Evolutionary conservation across 2,329 filamentous ascomycete genomes (phyloP).

Genomic region (Verticillium nonalfalfae): DNA sequence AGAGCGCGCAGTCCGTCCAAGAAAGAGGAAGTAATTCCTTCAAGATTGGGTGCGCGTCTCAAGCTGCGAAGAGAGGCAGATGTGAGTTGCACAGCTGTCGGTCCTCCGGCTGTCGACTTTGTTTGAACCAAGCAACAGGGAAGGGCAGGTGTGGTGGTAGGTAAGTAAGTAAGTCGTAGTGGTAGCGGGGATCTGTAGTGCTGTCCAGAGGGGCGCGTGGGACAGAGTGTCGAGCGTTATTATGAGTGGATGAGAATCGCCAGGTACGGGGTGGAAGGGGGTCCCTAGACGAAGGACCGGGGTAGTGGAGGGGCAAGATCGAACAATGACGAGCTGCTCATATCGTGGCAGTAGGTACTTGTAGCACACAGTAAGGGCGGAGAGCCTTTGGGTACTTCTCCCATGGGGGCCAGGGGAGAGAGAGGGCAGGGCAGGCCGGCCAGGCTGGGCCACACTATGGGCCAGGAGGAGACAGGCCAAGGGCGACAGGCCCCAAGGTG

Average conservation of each 20-base stretch:
- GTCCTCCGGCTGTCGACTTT: neutral
- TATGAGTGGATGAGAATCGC: neutral
- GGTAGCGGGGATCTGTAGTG: neutral
- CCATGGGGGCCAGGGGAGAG: neutral
- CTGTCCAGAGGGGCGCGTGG: neutral
- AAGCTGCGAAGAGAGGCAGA: neutral
- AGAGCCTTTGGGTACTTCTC: neutral
- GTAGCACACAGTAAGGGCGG: neutral
- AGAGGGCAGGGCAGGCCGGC: neutral
- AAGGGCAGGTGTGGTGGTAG: neutral
- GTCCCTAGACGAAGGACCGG: neutral
- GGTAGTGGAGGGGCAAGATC: conserved; percentile 1
- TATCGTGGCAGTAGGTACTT: neutral
- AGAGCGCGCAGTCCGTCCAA: too few species aligned
- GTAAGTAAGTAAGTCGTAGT: neutral
- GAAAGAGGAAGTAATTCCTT: too few species aligned
- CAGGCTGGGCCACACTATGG: neutral
- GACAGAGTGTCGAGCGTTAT: neutral
- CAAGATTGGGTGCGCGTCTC: neutral
- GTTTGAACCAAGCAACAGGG: neutral
- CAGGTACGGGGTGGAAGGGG: conserved; percentile 1
- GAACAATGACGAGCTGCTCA: conserved; percentile 3
- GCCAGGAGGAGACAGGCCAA: conserved; percentile 4
- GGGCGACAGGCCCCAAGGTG: neutral
- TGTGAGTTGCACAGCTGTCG: neutral